Evolutionary conservation across 306 rosid species (phyloP).

Genomic region (Herpetospermum pedunculosum): DNA sequence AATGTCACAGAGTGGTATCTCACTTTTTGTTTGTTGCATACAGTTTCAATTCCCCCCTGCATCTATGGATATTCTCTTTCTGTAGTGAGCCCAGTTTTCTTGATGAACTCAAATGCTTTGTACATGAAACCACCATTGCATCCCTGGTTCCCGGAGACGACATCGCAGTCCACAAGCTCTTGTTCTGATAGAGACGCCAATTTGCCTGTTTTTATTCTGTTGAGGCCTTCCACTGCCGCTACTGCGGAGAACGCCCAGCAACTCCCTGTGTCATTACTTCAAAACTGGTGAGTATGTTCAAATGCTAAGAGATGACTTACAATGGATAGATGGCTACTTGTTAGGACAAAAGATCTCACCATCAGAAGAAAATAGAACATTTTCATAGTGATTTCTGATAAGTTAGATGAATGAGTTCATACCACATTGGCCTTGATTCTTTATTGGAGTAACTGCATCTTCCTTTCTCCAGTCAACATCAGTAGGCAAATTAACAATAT

Average conservation of each 20-base stretch:
- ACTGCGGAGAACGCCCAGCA: conserved; percentile 84
- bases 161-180: conserved; percentile 56
- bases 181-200: conserved; percentile 54
- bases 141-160: conserved; percentile 30
- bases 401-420: conserved; percentile 9
- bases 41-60: conserved; percentile 22
- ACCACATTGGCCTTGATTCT: conserved; percentile 71
- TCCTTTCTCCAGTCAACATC: conserved; percentile 73
- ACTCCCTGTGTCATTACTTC: conserved; percentile 37
- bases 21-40: conserved; percentile 23
- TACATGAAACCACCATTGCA: conserved; percentile 63
- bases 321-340: not conserved
- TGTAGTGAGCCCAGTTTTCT: conserved; percentile 24
- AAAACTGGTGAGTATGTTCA: not conserved
- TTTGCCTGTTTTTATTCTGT: conserved; percentile 50
- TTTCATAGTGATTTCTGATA: not conserved
- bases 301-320: not conserved
- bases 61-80: conserved; percentile 37
- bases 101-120: conserved; percentile 41
- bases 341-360: not conserved
- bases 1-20: conserved; percentile 17
- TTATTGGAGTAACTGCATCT: conserved; percentile 50
- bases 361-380: not conserved
- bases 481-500: not conserved
- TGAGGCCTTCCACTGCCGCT: conserved; percentile 70